These are phyloP conservation scores for Stentor coeruleus DNA, from an alignment of 73 alveolate genomes.

Conservation along the genomic window DNA sequence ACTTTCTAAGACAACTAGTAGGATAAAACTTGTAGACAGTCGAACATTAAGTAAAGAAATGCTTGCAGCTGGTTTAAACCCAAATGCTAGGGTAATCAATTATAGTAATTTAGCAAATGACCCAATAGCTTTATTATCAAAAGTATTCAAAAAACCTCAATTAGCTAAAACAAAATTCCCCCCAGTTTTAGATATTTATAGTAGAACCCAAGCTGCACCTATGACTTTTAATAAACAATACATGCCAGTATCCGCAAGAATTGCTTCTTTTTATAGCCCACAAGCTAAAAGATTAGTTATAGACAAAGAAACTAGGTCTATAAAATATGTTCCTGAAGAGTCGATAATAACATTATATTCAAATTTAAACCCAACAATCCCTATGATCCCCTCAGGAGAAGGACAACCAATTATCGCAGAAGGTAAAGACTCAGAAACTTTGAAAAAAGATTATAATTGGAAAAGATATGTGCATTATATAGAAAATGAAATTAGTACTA, in stretches of 20 bases:
- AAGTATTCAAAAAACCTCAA: constrained; percentile 69
- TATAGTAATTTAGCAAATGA: not conserved
- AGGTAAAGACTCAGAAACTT: constrained; percentile 55
- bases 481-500: constrained; percentile 81
- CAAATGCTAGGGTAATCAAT: not conserved
- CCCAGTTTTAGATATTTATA: constrained; percentile 92
- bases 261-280: constrained; percentile 76
- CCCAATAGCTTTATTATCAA: constrained; percentile 59
- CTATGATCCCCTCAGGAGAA: constrained; percentile 60
- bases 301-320: constrained; percentile 70
- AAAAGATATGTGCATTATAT: constrained; percentile 73
- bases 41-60: not conserved
- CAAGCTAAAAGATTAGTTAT: constrained; percentile 73
- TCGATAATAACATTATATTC: constrained; percentile 53
- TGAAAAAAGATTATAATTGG: constrained; percentile 38
- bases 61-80: constrained; percentile 8
- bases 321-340: constrained; percentile 55
- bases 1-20: not conserved
- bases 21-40: not conserved
- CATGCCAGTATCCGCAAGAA: constrained; percentile 75
- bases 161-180: constrained; percentile 80
- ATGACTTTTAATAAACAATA: constrained; percentile 72
- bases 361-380: constrained; percentile 49
- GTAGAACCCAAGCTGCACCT: constrained; percentile 95
- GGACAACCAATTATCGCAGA: constrained; percentile 29